Base-by-base conservation (phyloP, 768 basidiomycete species). In the Lactifluus volemus region DNA sequence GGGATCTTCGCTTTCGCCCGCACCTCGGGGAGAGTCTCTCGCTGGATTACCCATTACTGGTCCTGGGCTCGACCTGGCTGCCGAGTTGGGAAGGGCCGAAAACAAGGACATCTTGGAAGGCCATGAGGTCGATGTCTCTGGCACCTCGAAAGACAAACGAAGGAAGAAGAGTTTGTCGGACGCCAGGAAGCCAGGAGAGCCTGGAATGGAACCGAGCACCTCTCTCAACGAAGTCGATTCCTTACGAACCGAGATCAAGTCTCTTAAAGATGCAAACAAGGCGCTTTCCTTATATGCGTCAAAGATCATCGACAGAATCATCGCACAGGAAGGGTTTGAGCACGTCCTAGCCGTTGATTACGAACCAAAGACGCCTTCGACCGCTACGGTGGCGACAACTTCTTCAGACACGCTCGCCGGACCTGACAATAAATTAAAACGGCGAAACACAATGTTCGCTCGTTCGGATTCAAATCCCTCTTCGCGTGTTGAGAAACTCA, bases 291-390 rank as follows among this genome's bases (percentile, higher is more conserved):
- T 98, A 44, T 98, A 98, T 69, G 93, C 95, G 4, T 93, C 92
- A 49, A 98, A 98, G 79, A 98, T 98, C 66, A 90, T 98, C 68
- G 96, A 98, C 76, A 84, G 95, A 49, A 97, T 98, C 70, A 96
- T 98, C 67, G 82, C 89, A 1, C 89, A 95, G 72, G 95, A 97
- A 73, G 94, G 94, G 25, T 98, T 96, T 74, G 96, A 98, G 73
- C 92, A 96, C 68, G 89, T 98, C 57, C 83, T 98, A 39, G 90
- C 95, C n/a, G 86, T 83, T 49, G 95, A 98, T 72, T 96, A 90
- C 67, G 88, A 89, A n/a, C 68, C 70, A 51, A 81, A 83, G 61
- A 76, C 81, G 34, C 76, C 77, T 11, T 73, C 75, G 11, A 81
- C 81, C 38, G 75, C 83, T 12, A 70, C 75, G 12, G 75, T 78